Evolutionary conservation across 352 stramenopile species (phyloP).

Genomic region (Pythium apleroticum): DNA sequence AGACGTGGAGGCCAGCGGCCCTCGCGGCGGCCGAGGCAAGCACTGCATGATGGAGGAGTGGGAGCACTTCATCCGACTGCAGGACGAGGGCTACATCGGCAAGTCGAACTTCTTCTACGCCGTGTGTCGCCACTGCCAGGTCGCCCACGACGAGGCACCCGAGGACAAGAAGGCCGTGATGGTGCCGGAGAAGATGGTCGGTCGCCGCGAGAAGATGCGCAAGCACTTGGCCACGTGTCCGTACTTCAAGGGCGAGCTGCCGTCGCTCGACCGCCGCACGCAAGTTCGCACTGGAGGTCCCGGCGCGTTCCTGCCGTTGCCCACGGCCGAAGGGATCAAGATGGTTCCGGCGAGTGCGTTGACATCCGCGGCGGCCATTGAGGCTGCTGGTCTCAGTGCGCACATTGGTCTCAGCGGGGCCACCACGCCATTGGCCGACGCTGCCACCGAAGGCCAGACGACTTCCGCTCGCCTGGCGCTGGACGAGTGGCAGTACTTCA

Average conservation of each 20-base stretch:
- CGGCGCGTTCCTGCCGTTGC: constrained; percentile 29
- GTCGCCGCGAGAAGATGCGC: constrained; percentile 75
- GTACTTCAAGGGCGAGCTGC: constrained; percentile 67
- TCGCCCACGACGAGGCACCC: constrained; percentile 50
- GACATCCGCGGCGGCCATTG: constrained; percentile 11
- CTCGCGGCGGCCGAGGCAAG: constrained; percentile 56
- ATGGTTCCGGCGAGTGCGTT: constrained; percentile 30
- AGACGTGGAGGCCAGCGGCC: constrained; percentile 32
- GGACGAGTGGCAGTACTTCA: constrained; percentile 82
- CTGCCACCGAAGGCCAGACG: not conserved
- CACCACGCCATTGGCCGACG: constrained; percentile 1
- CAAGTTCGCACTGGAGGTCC: constrained; percentile 14
- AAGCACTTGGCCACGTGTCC: constrained; percentile 64
- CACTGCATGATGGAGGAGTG: constrained; percentile 86
- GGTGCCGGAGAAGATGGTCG: constrained; percentile 65
- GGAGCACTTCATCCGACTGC: constrained; percentile 71
- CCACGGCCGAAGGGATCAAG: constrained; percentile 29
- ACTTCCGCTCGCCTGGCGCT: constrained; percentile 45
- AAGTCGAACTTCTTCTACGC: constrained; percentile 84
- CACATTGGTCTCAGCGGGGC: not conserved
- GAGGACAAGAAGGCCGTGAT: constrained; percentile 57
- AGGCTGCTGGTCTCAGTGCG: constrained; percentile 8
- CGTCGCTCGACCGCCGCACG: constrained; percentile 43
- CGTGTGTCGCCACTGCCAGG: constrained; percentile 68
- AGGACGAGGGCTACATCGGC: constrained; percentile 79